Conservation (phyloP, 805 yeast species). For the Candida fluviatilis region DNA sequence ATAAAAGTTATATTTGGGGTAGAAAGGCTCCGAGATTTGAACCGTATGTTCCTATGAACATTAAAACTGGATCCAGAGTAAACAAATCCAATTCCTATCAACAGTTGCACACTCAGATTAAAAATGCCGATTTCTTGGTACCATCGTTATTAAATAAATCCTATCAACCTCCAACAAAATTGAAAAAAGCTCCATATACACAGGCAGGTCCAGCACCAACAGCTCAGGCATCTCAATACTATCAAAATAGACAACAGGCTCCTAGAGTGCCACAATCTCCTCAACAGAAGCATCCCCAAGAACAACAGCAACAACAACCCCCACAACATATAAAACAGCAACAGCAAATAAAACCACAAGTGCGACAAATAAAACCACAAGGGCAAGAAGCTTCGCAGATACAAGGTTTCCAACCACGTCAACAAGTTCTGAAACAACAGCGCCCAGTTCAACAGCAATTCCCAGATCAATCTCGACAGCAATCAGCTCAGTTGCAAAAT, state of each 20-base stretch:
- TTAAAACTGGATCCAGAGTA: conserved; percentile 33
- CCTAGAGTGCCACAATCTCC: conserved; percentile 6
- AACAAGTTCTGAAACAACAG: not conserved
- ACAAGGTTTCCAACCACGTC: not conserved
- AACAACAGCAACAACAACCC: conserved; percentile 7
- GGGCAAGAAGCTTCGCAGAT: not conserved
- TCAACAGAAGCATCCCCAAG: conserved; percentile 8
- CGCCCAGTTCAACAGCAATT: not conserved
- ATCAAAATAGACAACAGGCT: conserved; percentile 2
- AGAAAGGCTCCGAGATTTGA: conserved; percentile 29
- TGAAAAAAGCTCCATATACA: conserved; percentile 17
- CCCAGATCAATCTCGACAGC: conserved; percentile 1
- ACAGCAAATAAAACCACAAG: conserved; percentile 5
- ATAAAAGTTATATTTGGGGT: conserved; percentile 36
- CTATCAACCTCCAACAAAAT: conserved; percentile 31
- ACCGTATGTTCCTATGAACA: conserved; percentile 16
- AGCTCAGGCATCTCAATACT: not conserved
- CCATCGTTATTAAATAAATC: conserved; percentile 29
- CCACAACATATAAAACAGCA: conserved; percentile 7
- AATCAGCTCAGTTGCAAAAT: not conserved
- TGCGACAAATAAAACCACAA: not conserved
- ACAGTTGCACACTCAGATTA: conserved; percentile 37
- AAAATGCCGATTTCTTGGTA: conserved; percentile 28
- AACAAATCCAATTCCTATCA: conserved; percentile 36
- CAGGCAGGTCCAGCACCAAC: conserved; percentile 5